phyloP scores from a whole-genome alignment of 805 yeast species.

The Metschnikowia orientalis region DNA sequence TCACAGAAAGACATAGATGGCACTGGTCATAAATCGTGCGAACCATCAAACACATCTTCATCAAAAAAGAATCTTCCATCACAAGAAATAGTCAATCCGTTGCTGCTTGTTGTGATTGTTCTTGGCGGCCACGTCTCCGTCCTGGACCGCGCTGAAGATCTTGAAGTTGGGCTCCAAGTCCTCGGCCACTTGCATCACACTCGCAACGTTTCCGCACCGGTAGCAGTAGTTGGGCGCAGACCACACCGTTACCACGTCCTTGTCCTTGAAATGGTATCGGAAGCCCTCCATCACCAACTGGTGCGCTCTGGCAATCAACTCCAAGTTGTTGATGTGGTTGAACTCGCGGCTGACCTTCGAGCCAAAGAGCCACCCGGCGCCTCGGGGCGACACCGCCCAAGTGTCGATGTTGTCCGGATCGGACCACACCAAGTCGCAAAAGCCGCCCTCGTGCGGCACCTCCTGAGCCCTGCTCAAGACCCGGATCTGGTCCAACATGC shows the following conservation, averaged over 20 bases:
- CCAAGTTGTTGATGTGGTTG: constrained; percentile 87
- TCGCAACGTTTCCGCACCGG: constrained; percentile 96
- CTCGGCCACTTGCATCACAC: constrained; percentile 94
- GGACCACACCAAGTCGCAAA: constrained; percentile 95
- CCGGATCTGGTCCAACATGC: constrained; percentile 95
- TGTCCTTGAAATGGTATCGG: constrained; percentile 92
- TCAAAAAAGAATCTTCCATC: too few relatives aligned
- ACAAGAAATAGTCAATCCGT: constrained; percentile 44
- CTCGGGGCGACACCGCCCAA: constrained; percentile 97
- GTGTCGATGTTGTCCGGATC: constrained; percentile 97
- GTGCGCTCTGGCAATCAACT: constrained; percentile 91
- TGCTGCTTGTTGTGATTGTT: constrained; percentile 38
- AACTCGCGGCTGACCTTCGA: constrained; percentile 91
- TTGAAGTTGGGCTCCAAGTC: constrained; percentile 83
- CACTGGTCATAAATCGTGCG: too few relatives aligned
- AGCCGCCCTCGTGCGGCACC: constrained; percentile 98
- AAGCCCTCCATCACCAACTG: constrained; percentile 98
- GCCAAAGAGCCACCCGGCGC: constrained; percentile 98
- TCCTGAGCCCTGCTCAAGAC: constrained; percentile 95
- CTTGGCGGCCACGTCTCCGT: constrained; percentile 50
- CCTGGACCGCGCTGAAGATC: constrained; percentile 94
- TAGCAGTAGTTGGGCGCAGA: constrained; percentile 96
- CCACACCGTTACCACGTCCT: constrained; percentile 97
- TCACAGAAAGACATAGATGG: too few relatives aligned
- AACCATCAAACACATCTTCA: too few relatives aligned